Conservation (phyloP, 495 filamentous ascomycete genomes). For the Corynascus novoguineensis region DNA sequence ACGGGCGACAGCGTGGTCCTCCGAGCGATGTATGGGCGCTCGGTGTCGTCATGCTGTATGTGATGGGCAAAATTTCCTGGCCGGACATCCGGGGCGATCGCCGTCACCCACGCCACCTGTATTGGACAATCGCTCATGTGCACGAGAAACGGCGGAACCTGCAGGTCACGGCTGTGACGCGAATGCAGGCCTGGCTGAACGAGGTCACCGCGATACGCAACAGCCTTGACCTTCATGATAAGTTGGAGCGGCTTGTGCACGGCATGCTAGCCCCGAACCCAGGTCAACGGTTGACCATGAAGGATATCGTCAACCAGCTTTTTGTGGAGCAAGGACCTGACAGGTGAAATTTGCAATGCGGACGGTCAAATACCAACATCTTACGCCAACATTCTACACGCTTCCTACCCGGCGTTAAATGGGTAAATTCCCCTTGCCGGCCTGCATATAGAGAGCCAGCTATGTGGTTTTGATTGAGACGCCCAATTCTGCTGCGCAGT, state of each 20-base stretch:
- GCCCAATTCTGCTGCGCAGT: no score
- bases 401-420: no score
- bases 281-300: constrained; percentile 38
- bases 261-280: constrained; percentile 45
- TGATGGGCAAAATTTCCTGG: constrained; percentile 42
- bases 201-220: constrained; percentile 38
- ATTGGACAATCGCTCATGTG: constrained; percentile 43
- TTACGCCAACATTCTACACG: background rate
- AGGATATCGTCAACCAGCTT: constrained; percentile 34
- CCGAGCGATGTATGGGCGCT: constrained; percentile 48
- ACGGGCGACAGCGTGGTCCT: constrained; percentile 40
- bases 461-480: no score
- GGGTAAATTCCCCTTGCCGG: no score
- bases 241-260: constrained; percentile 37
- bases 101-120: constrained; percentile 39
- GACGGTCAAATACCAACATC: background rate
- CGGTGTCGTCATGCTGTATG: constrained; percentile 47
- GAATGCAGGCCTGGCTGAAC: constrained; percentile 44
- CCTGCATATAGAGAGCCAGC: no score
- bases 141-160: constrained; percentile 30
- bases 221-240: constrained; percentile 34
- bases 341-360: constrained; percentile 11
- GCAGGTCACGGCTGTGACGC: constrained; percentile 31
- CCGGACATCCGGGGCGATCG: constrained; percentile 40
- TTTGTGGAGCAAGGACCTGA: constrained; percentile 27